Percentiles rank a stretch among this genome's conserved stretches.
Evolutionary conservation across 495 filamentous ascomycete species (phyloP).

Genomic region (Penicillium daleae): DNA sequence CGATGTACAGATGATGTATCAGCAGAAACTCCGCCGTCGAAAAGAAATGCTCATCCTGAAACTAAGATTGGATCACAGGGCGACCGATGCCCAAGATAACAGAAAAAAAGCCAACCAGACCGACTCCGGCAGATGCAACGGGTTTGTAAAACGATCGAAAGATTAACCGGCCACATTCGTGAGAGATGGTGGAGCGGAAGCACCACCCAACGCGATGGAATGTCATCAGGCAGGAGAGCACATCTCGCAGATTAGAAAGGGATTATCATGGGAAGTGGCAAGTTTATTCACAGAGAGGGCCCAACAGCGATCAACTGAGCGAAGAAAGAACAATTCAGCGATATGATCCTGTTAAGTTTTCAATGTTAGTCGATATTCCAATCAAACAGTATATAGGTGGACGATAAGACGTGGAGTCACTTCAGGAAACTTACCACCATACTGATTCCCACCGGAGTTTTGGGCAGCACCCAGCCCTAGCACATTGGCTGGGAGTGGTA

Average conservation of each 20-base stretch:
- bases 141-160: constrained; percentile 11
- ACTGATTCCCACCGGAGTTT: constrained; percentile 31
- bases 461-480: constrained; percentile 37
- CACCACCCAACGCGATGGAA: constrained; percentile 24
- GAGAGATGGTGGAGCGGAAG: constrained; percentile 3
- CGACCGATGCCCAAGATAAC: constrained; percentile 7
- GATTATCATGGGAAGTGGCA: constrained; percentile 11
- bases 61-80: constrained; percentile 9
- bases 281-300: constrained; percentile 18
- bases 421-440: constrained; percentile 36
- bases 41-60: neutral
- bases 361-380: constrained; percentile 1
- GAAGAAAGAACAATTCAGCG: constrained; percentile 22
- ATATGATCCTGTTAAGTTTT: constrained; percentile 34
- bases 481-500: constrained; percentile 43
- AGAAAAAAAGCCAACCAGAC: constrained; percentile 22
- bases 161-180: constrained; percentile 8
- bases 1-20: constrained; percentile 2
- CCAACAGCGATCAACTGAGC: neutral
- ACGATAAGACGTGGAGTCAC: neutral
- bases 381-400: neutral
- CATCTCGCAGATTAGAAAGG: constrained; percentile 18
- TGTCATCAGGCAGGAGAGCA: constrained; percentile 18
- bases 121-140: constrained; percentile 34
- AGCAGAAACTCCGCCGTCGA: constrained; percentile 11